A percentile compares a stretch with the other conserved stretches of the same genome.
Evolutionary conservation across 2,329 filamentous ascomycete species (phyloP).

Genomic region (Trichoderma atroviride): DNA sequence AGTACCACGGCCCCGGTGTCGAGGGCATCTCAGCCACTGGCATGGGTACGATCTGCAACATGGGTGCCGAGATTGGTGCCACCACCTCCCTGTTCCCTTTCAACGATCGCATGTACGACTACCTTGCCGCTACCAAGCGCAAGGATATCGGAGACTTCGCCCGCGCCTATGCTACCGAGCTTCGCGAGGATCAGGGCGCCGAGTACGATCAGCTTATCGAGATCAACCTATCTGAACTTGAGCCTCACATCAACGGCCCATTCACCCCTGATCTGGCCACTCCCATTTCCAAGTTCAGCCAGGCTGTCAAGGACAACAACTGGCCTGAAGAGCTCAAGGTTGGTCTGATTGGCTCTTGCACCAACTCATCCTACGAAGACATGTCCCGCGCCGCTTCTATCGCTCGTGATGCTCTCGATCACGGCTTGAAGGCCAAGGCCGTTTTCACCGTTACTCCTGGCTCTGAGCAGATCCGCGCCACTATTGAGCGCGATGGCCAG

Average conservation of each 20-base stretch:
- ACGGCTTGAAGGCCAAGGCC: constrained; percentile 91
- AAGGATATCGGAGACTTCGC: constrained; percentile 88
- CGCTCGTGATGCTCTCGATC: constrained; percentile 84
- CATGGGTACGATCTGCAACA: constrained; percentile 79
- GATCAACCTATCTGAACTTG: constrained; percentile 91
- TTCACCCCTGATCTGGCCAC: constrained; percentile 98
- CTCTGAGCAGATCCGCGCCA: constrained; percentile 94
- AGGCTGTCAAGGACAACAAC: constrained; percentile 88
- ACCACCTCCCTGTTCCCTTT: constrained; percentile 97
- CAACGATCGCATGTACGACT: constrained; percentile 97
- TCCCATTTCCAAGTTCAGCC: constrained; percentile 95
- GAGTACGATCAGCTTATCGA: constrained; percentile 97
- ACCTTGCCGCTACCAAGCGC: constrained; percentile 89
- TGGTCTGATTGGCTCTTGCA: constrained; percentile 97
- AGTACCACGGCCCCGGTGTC: constrained; percentile 75
- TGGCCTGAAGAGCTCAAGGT: constrained; percentile 98
- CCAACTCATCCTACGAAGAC: constrained; percentile 83
- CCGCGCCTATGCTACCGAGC: constrained; percentile 79
- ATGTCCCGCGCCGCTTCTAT: constrained; percentile 94
- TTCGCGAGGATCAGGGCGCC: constrained; percentile 83
- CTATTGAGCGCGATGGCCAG: constrained; percentile 87
- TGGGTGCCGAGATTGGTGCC: constrained; percentile 75
- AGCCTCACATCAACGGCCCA: constrained; percentile 98
- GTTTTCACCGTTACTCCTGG: constrained; percentile 95
- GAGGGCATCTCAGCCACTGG: constrained; percentile 78